These are phyloP conservation scores for Dendrobium huoshanense DNA, from an alignment of 106 monocot genomes.

Conservation along the genomic window DNA sequence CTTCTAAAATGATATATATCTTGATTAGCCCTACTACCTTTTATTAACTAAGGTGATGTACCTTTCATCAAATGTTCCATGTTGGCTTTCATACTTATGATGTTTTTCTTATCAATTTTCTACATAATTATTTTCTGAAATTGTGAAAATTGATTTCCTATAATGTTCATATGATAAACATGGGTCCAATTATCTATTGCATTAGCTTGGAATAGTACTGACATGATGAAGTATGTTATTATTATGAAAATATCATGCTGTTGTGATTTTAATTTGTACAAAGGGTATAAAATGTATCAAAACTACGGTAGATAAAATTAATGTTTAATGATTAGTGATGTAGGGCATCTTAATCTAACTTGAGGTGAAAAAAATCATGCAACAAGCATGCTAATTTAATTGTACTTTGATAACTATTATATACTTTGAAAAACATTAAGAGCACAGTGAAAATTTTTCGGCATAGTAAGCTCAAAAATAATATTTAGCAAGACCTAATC, in stretches of 20 bases:
- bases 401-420: too few species aligned
- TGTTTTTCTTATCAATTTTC: neutral
- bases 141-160: neutral
- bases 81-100: neutral
- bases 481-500: neutral
- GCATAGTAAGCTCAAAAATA: neutral
- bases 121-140: neutral
- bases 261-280: too few species aligned
- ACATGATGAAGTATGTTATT: neutral
- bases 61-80: neutral
- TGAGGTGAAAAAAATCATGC: too few species aligned
- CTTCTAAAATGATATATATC: neutral
- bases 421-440: too few species aligned
- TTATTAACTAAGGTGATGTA: neutral
- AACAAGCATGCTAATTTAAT: too few species aligned
- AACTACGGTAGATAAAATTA: too few species aligned
- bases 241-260: neutral
- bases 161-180: neutral
- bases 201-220: constrained; percentile 1
- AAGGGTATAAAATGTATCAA: too few species aligned
- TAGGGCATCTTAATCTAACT: too few species aligned
- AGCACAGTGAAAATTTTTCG: too few species aligned
- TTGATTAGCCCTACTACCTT: neutral
- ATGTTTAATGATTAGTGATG: too few species aligned
- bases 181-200: neutral